Evolutionary conservation across 129 eudicot species (phyloP).

Genomic region (Pulicaria dysenterica): DNA sequence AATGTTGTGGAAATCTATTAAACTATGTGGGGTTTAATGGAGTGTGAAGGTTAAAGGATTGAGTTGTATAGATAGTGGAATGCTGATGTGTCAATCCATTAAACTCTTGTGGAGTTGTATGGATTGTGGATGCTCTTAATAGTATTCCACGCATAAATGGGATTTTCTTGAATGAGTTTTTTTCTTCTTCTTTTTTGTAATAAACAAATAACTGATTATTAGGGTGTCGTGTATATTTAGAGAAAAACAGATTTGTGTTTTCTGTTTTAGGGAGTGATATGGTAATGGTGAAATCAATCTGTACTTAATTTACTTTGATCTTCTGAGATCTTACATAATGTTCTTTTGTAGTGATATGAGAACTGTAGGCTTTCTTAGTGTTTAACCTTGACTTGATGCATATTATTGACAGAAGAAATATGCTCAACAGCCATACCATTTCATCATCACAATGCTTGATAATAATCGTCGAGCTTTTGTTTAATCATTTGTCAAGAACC

Average conservation of each 20-base stretch:
- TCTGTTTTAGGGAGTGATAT: not conserved
- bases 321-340: not conserved
- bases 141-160: not conserved
- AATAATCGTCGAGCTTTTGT: constrained; percentile 7
- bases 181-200: too few species aligned
- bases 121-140: too few species aligned
- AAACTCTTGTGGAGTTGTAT: too few species aligned
- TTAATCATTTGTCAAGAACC: not conserved
- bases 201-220: not conserved
- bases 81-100: too few species aligned
- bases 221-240: not conserved
- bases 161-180: not conserved
- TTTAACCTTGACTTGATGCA: not conserved
- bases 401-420: not conserved
- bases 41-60: too few species aligned
- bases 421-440: not conserved
- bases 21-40: too few species aligned
- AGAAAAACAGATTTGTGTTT: not conserved
- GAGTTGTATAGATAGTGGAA: too few species aligned
- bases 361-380: too few species aligned
- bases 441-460: constrained; percentile 19
- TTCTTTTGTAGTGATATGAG: too few species aligned
- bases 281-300: not conserved
- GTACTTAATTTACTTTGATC: not conserved
- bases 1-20: too few species aligned